These are phyloP conservation scores for Blastomyces parvus DNA, from an alignment of 2,329 filamentous ascomycete species.

Conservation along the genomic window DNA sequence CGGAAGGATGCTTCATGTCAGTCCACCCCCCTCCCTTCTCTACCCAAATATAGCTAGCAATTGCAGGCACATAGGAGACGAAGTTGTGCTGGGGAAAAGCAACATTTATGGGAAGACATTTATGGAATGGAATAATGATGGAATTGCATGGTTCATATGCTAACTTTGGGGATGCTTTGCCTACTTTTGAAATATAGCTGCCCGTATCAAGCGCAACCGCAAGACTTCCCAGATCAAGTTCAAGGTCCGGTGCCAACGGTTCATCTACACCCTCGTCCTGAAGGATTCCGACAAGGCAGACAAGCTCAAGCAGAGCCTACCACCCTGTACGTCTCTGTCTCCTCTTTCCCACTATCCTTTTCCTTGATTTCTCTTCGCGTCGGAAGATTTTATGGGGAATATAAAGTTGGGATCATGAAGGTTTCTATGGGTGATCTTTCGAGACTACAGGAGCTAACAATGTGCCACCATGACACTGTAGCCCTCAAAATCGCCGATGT, in stretches of 20 bases:
- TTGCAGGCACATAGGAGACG: neutral
- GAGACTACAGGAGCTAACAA: neutral
- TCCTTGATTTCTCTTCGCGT: neutral
- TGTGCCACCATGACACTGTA: constrained; percentile 17
- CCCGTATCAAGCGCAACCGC: constrained; percentile 93
- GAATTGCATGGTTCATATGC: neutral
- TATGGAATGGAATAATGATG: neutral
- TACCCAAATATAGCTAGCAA: neutral
- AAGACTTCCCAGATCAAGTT: constrained; percentile 94
- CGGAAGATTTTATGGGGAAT: neutral
- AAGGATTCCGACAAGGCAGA: constrained; percentile 99
- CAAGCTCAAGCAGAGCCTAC: constrained; percentile 99
- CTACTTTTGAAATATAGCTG: constrained; percentile 46
- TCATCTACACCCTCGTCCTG: constrained; percentile 96
- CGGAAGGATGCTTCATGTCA: constrained; percentile 98
- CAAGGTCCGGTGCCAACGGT: constrained; percentile 97
- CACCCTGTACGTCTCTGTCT: constrained; percentile 65
- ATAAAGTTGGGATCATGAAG: neutral
- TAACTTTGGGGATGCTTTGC: neutral
- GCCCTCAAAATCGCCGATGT: constrained; percentile 39
- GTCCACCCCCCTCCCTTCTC: constrained; percentile 27
- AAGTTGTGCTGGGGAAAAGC: neutral
- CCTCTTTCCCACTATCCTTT: neutral
- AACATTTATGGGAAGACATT: neutral
- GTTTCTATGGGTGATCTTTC: neutral